A percentile compares a stretch with the other conserved stretches of the same genome.
These are phyloP conservation scores for Eutypa lata DNA, from an alignment of 2,329 filamentous ascomycete genomes.

Conservation along the genomic window DNA sequence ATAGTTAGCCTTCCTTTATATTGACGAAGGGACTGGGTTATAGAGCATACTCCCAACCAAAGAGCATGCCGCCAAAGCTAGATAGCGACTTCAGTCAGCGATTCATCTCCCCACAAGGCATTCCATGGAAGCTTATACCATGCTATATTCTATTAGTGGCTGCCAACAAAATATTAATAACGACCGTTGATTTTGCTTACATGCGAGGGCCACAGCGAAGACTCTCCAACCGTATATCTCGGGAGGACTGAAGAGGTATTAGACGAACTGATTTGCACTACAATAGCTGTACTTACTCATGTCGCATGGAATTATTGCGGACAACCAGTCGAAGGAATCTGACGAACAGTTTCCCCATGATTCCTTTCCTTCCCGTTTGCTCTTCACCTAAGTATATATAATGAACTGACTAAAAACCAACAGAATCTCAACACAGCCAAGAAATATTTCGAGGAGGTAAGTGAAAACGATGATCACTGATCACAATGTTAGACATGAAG, in stretches of 20 bases:
- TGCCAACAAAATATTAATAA: background rate
- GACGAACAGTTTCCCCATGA: conserved; percentile 36
- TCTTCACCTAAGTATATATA: too few species aligned
- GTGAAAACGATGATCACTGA: too few species aligned
- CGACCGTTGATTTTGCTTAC: conserved; percentile 24
- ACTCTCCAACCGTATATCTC: conserved; percentile 71
- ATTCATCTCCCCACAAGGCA: background rate
- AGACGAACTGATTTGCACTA: background rate
- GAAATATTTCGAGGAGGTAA: too few species aligned
- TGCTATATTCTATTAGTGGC: background rate
- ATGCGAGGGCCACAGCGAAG: conserved; percentile 58
- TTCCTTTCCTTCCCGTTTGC: too few species aligned
- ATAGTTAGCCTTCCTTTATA: conserved; percentile 22
- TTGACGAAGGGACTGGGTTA: too few species aligned
- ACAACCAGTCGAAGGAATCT: conserved; percentile 54
- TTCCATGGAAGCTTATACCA: conserved; percentile 1
- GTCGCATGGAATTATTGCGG: conserved; percentile 69
- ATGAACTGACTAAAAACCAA: too few species aligned
- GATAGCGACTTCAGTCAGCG: conserved; percentile 39
- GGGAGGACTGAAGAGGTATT: conserved; percentile 37
- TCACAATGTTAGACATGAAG: too few species aligned
- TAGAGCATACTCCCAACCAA: conserved; percentile 37
- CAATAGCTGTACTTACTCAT: conserved; percentile 35
- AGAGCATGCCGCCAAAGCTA: conserved; percentile 57
- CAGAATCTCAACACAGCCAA: too few species aligned